Conservation (phyloP, 805 yeast species). For the Pichia insulana region DNA sequence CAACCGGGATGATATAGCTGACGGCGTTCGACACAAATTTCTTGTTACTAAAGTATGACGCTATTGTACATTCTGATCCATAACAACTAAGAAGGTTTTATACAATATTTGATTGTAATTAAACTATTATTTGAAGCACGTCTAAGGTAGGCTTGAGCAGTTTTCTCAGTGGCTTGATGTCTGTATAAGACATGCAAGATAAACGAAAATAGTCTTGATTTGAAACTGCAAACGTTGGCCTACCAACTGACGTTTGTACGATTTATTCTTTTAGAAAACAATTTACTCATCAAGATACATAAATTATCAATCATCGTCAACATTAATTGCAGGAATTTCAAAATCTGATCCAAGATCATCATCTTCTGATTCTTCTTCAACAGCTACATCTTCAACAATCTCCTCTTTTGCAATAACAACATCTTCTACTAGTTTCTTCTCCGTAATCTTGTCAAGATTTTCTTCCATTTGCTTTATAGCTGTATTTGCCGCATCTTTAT, state of each 20-base stretch:
- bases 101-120: too few species aligned
- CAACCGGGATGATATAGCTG: conserved; percentile 25
- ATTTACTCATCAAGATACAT: background rate
- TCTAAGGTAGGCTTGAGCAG: conserved; percentile 16
- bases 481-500: conserved; percentile 3
- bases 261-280: conserved; percentile 1
- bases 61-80: conserved; percentile 28
- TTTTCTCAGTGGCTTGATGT: conserved; percentile 1
- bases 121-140: conserved; percentile 11
- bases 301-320: conserved; percentile 19
- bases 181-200: background rate
- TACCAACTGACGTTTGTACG: too few species aligned
- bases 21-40: conserved; percentile 29
- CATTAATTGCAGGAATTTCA: conserved; percentile 30
- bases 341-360: conserved; percentile 27
- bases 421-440: conserved; percentile 5
- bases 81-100: background rate
- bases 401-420: conserved; percentile 6
- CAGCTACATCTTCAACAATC: conserved; percentile 1
- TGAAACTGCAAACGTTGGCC: background rate
- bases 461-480: background rate
- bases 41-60: conserved; percentile 29
- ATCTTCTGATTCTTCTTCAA: conserved; percentile 3
- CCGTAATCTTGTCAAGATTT: background rate
- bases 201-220: background rate